Base-by-base conservation (phyloP, 1,284 basidiomycete genomes). In the Melampsora americana region DNA sequence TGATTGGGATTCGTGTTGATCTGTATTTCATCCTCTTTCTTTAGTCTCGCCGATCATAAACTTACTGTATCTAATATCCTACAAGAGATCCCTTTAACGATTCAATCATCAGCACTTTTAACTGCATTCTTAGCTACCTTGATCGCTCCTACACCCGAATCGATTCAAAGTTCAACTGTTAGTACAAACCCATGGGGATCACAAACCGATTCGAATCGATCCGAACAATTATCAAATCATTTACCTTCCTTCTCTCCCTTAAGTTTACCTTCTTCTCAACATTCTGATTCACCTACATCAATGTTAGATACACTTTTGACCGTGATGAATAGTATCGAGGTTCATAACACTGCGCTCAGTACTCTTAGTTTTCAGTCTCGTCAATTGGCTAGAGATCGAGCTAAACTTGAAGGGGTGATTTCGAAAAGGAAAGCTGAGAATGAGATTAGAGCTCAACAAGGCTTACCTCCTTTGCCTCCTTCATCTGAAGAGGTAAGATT, bases 371-470 rank as follows among this genome's bases (percentile, higher is more conserved):
- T 95, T 86, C 86, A 95, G 81, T 87, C 88, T 65, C 90, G 95
- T 77, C 94, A 97, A 83, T 93, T 97, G 80, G 90, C 90, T 30
- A 88, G 95, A 64, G 95, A 98, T 84, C 90, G 90, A 82, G 85
- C 87, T 53, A 89, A 89, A 78, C 92, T 93, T 77, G 95, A 99
- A 78, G 77, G 79, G 75, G 89, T 90, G 80, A 84, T 95, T 74
- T 87, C 87, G 80, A 93, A 93, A 83, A 88, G 93, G 80, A 91
- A 91, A 82, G 92, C 95, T 81, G 95, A 98, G 84, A 97, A 95
- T 82, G 88, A 87, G 28, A 85, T 86, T 77, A 88, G 95, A 75
- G 87, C 90, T 78, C 89, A 89, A 66, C 91, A 95, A 81, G 94
- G 94, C 11, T 85, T 96, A 77, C 87, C 89, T 48, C 92, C 94